A percentile compares a stretch with the other conserved stretches of the same genome.
These are phyloP conservation scores for Ogataea philodendri DNA, from an alignment of 805 yeast species.

Conservation along the genomic window DNA sequence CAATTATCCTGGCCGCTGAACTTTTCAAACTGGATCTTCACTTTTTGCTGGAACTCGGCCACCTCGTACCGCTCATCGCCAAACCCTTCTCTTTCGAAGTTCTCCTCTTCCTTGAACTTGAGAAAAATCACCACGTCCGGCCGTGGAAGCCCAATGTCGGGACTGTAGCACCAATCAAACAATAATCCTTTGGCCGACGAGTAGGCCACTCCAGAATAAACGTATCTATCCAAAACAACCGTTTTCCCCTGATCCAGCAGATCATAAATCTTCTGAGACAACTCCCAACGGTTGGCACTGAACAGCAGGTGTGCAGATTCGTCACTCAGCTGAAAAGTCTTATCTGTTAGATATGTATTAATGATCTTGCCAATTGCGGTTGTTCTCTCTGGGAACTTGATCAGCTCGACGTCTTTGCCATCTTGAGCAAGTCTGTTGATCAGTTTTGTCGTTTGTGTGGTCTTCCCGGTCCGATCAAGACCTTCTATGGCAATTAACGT, in stretches of 20 bases:
- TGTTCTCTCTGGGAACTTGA: conserved; percentile 86
- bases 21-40: conserved; percentile 54
- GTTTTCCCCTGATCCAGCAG: conserved; percentile 51
- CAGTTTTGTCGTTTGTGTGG: conserved; percentile 67
- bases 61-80: conserved; percentile 94
- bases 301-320: conserved; percentile 84
- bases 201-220: conserved; percentile 91
- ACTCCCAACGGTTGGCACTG: conserved; percentile 95
- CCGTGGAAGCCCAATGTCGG: conserved; percentile 80
- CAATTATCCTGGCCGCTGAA: conserved; percentile 37
- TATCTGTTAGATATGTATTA: conserved; percentile 63
- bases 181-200: conserved; percentile 80
- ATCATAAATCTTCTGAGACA: conserved; percentile 44
- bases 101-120: conserved; percentile 50
- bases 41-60: conserved; percentile 68
- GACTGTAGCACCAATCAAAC: conserved; percentile 72
- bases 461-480: conserved; percentile 90
- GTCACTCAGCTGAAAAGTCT: conserved; percentile 54
- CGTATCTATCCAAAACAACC: conserved; percentile 80
- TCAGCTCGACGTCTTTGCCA: conserved; percentile 42
- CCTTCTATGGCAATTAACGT: conserved; percentile 84
- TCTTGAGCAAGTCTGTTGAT: conserved; percentile 27
- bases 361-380: conserved; percentile 81
- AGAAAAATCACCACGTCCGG: conserved; percentile 86
- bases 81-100: conserved; percentile 66